phyloP scores from a whole-genome alignment of 768 basidiomycete species.

The Imleria badia region DNA sequence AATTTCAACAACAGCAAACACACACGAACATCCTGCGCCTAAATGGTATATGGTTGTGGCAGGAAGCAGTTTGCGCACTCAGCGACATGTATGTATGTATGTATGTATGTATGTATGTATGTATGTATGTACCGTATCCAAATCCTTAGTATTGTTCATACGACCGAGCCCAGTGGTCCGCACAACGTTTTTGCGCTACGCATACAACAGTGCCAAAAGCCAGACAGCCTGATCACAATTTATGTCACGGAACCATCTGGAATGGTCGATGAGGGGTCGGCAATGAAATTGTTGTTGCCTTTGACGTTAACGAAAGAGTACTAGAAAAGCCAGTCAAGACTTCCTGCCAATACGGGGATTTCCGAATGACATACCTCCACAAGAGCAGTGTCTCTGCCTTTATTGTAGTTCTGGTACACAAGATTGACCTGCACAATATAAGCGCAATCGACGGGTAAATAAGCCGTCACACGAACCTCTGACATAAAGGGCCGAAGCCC shows the following conservation, averaged over 20 bases:
- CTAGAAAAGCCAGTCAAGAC: conserved; percentile 25
- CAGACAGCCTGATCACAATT: background rate
- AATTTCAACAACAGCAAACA: conserved; percentile 18
- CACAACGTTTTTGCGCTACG: background rate
- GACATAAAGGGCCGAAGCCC: conserved; percentile 49
- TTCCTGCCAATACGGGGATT: background rate
- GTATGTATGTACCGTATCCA: conserved; percentile 17
- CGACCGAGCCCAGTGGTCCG: background rate
- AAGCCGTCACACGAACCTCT: conserved; percentile 29
- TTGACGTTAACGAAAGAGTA: conserved; percentile 57
- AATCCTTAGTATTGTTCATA: conserved; percentile 18
- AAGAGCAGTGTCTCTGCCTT: conserved; percentile 43
- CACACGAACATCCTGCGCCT: background rate
- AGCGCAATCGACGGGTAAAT: background rate
- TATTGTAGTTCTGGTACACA: conserved; percentile 59
- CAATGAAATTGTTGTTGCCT: conserved; percentile 48
- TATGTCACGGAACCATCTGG: conserved; percentile 16
- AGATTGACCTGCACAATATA: conserved; percentile 47
- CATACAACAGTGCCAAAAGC: conserved; percentile 3
- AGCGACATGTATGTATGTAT: background rate
- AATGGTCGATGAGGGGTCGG: conserved; percentile 13
- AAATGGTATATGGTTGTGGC: background rate
- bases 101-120: conserved; percentile 14
- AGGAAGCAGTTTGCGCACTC: background rate
- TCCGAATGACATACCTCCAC: conserved; percentile 41